Base-by-base conservation (phyloP, 768 basidiomycete species). In the Termitomyces sp. region DNA sequence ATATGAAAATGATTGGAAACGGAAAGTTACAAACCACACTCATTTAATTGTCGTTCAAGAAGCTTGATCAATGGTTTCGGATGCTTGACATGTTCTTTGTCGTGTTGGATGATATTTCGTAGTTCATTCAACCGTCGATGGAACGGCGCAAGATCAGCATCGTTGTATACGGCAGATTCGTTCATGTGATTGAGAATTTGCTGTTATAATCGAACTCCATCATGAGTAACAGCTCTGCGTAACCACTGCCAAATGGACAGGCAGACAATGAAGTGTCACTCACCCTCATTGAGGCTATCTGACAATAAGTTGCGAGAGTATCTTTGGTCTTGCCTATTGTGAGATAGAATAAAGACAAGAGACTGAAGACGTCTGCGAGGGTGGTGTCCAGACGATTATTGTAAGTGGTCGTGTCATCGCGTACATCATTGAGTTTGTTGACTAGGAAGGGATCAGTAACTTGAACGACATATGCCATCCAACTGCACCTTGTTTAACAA, bases 291-390 rank as follows among this genome's bases (percentile, higher is more conserved):
- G 89, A 94, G 39, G 94, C 93, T 61, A 98, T 86, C 67, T 98
- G 97, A 61, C 92, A 93, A 71, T 97, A 99, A 0, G 90, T 93
- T 26, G 95, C 96, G 0, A 96, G 95, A 10, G 88, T 88, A 71
- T 98, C 95, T 63, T 87, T 85, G 41, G 92, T 94, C 76, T 94
- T 95, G 43, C 97, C 97, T 60, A 99, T 94, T 37, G 95, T 97
- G 65, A 99, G 86, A 78, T 94, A 99, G 81, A 97, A 98, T 62
- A 99, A 82, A 14, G 94, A 96, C 44, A 99, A 83, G 49, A 99
- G 81, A 67, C 84, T 88, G 76, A 98, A 98, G 37, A 98, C 96
- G 73, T 99, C 97, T 29, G 92, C 87, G 46, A 99, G 85, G 4
- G 94, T 91, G 6, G 93, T 95, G 74, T 99, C 97, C 46, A 99